Conservation (phyloP, 139 green algal genomes). For the Chlorella sp. region DNA sequence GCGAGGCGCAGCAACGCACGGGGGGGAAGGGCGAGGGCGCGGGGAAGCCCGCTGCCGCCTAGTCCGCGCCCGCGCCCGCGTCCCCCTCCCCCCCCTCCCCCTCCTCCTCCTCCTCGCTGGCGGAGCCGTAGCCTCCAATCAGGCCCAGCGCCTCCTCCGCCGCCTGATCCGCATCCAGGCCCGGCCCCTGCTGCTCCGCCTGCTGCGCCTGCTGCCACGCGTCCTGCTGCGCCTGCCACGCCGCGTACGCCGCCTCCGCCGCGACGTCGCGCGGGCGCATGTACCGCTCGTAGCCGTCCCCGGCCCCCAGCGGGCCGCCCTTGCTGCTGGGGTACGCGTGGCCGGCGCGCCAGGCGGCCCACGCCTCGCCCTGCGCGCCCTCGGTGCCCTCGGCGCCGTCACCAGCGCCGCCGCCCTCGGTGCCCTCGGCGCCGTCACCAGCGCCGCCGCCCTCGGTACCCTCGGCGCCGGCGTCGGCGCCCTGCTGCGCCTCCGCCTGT, state of each 20-base stretch:
- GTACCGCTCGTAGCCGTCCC: conserved; percentile 1
- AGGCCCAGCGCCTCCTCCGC: conserved; percentile 21
- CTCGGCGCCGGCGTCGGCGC: not conserved
- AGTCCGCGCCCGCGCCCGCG: not conserved
- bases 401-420: not conserved
- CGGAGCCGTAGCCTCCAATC: conserved; percentile 16
- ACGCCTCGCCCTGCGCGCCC: conserved; percentile 3
- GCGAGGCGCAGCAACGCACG: too few species aligned
- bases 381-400: not conserved
- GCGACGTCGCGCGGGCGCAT: too few species aligned
- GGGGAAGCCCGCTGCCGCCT: too few species aligned
- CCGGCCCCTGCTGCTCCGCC: not conserved
- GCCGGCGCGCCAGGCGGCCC: conserved; percentile 3
- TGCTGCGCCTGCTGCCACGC: not conserved
- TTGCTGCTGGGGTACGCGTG: not conserved
- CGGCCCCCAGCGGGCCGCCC: not conserved
- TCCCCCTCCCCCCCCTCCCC: not conserved
- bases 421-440: not conserved
- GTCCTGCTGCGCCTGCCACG: not conserved
- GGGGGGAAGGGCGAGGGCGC: too few species aligned
- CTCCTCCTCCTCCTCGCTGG: conserved; percentile 5
- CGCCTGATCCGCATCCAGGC: not conserved
- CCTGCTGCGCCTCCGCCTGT: not conserved
- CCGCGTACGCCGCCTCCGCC: not conserved
- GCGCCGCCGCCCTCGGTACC: not conserved